Evolutionary conservation across 1,284 basidiomycete species (phyloP).

Genomic region (Cutaneotrichosporon sp.): DNA sequence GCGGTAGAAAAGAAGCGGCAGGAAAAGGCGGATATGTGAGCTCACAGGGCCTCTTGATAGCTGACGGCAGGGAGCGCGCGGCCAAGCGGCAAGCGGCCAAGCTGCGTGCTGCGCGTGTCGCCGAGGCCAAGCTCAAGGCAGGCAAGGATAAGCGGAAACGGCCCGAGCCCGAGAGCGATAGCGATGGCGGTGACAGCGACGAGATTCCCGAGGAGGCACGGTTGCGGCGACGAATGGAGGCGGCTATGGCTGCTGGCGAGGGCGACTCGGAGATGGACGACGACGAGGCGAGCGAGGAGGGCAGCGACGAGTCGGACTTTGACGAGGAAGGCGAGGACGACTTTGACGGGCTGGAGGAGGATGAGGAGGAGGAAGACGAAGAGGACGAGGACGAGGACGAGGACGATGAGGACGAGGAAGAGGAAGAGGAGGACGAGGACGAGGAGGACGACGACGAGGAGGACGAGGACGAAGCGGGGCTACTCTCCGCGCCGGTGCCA

Average conservation of each 20-base stretch:
- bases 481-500: slow-evolving; percentile 15
- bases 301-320: slow-evolving; percentile 29
- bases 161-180: not conserved
- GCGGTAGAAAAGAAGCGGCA: slow-evolving; percentile 8
- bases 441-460: slow-evolving; percentile 21
- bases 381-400: slow-evolving; percentile 21
- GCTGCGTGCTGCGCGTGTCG: slow-evolving; percentile 20
- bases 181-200: slow-evolving; percentile 22
- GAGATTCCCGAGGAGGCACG: slow-evolving; percentile 19
- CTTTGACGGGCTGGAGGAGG: slow-evolving; percentile 13
- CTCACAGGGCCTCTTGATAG: not conserved
- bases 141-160: slow-evolving; percentile 12
- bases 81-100: slow-evolving; percentile 16
- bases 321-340: slow-evolving; percentile 23
- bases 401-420: slow-evolving; percentile 26
- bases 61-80: slow-evolving; percentile 4
- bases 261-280: slow-evolving; percentile 14
- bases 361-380: slow-evolving; percentile 22
- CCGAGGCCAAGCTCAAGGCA: slow-evolving; percentile 19
- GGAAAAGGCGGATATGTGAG: slow-evolving; percentile 21
- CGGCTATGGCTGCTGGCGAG: slow-evolving; percentile 16
- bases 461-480: slow-evolving; percentile 36
- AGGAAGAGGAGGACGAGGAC: slow-evolving; percentile 13
- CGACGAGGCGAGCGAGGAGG: slow-evolving; percentile 18
- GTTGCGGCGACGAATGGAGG: slow-evolving; percentile 23